These are phyloP conservation scores for Russula griseocarnosa DNA, from an alignment of 768 basidiomycete species.

Conservation along the genomic window DNA sequence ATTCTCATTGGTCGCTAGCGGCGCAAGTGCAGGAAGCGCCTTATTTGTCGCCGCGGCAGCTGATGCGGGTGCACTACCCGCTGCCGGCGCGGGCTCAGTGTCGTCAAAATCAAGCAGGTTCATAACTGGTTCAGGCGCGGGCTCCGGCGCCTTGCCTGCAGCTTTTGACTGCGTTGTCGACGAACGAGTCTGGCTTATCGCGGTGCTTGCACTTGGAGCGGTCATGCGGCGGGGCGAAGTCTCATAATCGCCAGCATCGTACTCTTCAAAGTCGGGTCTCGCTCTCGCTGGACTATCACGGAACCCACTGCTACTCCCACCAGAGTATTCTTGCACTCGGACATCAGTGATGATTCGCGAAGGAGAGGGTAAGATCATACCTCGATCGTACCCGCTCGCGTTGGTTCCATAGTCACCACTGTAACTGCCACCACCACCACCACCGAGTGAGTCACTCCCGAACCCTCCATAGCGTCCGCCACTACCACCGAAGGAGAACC, in stretches of 20 bases:
- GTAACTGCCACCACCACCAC: constrained; percentile 25
- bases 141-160: constrained; percentile 41
- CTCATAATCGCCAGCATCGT: constrained; percentile 96
- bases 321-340: constrained; percentile 23
- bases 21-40: constrained; percentile 48
- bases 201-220: constrained; percentile 34
- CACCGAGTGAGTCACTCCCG: constrained; percentile 45
- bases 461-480: constrained; percentile 67
- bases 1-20: constrained; percentile 28
- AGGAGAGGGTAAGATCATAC: constrained; percentile 1
- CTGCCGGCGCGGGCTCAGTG: constrained; percentile 45
- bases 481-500: constrained; percentile 53
- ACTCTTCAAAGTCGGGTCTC: constrained; percentile 75
- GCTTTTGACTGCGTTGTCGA: constrained; percentile 29
- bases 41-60: constrained; percentile 43
- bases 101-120: constrained; percentile 81
- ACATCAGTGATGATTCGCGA: constrained; percentile 11
- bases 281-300: constrained; percentile 54
- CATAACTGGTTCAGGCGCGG: constrained; percentile 40
- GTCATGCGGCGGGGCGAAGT: constrained; percentile 41
- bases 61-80: constrained; percentile 14
- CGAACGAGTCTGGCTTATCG: constrained; percentile 35
- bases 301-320: constrained; percentile 52
- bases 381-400: constrained; percentile 41
- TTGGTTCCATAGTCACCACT: constrained; percentile 41